phyloP scores from a whole-genome alignment of 2,329 filamentous ascomycete species.

The Sporothrix globosa region DNA sequence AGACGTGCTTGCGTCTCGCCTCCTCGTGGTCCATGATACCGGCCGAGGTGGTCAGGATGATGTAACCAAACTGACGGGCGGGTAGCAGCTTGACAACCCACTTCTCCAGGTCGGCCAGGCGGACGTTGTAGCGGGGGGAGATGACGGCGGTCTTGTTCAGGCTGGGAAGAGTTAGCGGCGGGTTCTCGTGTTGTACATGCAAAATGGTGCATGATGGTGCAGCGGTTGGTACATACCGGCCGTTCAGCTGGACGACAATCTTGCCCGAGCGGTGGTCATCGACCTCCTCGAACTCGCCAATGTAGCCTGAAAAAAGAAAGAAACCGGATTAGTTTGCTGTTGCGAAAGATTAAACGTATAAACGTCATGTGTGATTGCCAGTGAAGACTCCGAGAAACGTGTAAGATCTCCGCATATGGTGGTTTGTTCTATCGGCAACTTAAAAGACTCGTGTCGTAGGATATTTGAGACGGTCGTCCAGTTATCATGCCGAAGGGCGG shows the following conservation, averaged over 20 bases:
- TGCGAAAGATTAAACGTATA: conserved; percentile 90
- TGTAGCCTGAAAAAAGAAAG: conserved; percentile 71
- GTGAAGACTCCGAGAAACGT: conserved; percentile 73
- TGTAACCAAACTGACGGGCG: conserved; percentile 99
- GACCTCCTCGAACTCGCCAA: conserved; percentile 99
- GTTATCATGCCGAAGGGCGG: conserved; percentile 94
- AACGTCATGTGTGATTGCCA: conserved; percentile 64
- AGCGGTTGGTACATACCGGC: conserved; percentile 51
- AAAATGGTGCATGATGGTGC: not conserved
- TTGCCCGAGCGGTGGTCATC: conserved; percentile 99
- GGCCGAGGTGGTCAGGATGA: conserved; percentile 97
- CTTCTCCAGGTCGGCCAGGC: conserved; percentile 97
- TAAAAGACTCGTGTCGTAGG: conserved; percentile 98
- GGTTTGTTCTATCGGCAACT: conserved; percentile 94
- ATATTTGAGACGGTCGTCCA: conserved; percentile 87
- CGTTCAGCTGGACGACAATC: conserved; percentile 99
- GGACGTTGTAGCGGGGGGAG: conserved; percentile 98
- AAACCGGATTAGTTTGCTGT: conserved; percentile 67
- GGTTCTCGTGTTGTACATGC: too few relatives aligned
- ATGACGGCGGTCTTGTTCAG: conserved; percentile 99
- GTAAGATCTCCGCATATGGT: conserved; percentile 83
- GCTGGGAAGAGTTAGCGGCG: conserved; percentile 27
- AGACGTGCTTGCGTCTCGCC: conserved; percentile 95
- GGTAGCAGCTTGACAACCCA: conserved; percentile 99
- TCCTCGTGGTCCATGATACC: conserved; percentile 99